Evolutionary conservation across 1,284 basidiomycete genomes (phyloP).

Genomic region (Moesziomyces sp.): DNA sequence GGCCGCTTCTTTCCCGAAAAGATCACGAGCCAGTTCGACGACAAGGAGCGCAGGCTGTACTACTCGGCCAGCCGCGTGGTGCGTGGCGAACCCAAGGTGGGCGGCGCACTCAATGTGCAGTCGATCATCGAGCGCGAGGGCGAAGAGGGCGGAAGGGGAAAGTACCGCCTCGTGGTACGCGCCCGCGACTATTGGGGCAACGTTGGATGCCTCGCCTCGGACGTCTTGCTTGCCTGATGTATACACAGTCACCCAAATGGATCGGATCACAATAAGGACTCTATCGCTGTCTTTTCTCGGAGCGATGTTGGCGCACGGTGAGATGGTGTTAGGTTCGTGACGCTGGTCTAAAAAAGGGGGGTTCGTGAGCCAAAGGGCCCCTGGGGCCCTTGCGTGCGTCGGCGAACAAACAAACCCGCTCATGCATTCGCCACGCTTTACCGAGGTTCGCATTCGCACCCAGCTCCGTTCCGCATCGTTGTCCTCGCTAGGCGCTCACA

Average conservation of each 20-base stretch:
- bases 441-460: no score
- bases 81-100: slow-evolving; percentile 45
- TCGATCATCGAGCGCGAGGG: slow-evolving; percentile 24
- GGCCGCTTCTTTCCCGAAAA: slow-evolving; percentile 43
- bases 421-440: no score
- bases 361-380: no score
- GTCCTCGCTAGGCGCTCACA: no score
- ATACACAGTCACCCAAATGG: background rate
- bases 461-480: no score
- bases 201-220: slow-evolving; percentile 46
- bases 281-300: background rate
- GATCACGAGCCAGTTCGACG: slow-evolving; percentile 57
- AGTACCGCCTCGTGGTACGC: slow-evolving; percentile 54
- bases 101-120: slow-evolving; percentile 43
- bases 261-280: background rate
- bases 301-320: background rate
- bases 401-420: no score
- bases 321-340: no score
- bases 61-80: slow-evolving; percentile 46
- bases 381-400: no score
- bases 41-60: slow-evolving; percentile 49
- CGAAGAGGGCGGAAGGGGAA: slow-evolving; percentile 33
- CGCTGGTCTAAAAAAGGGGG: no score
- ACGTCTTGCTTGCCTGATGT: slow-evolving; percentile 33
- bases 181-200: slow-evolving; percentile 57